Evolutionary conservation across 345 rosid species (phyloP).

Genomic region (Melaleuca quinquenervia): DNA sequence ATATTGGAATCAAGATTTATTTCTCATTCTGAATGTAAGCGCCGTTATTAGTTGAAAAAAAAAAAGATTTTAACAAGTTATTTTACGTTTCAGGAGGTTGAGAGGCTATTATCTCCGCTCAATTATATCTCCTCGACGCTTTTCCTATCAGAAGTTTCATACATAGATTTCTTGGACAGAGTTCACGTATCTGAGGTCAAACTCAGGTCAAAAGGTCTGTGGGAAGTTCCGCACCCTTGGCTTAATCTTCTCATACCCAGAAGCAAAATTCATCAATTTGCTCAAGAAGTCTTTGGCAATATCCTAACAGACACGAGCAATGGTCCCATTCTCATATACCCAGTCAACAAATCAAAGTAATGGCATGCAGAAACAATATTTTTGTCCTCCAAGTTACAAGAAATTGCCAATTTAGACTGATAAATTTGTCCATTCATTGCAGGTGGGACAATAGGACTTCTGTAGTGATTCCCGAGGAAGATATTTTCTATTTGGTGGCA

Average conservation of each 20-base stretch:
- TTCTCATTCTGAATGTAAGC: neutral
- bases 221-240: constrained; percentile 99
- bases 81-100: constrained; percentile 47
- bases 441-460: constrained; percentile 99
- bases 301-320: constrained; percentile 79
- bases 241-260: constrained; percentile 87
- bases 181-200: constrained; percentile 83
- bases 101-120: constrained; percentile 39
- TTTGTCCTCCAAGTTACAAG: neutral
- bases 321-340: constrained; percentile 90
- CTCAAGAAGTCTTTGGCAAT: constrained; percentile 62
- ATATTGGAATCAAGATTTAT: neutral
- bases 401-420: neutral
- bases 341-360: constrained; percentile 91
- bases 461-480: constrained; percentile 73
- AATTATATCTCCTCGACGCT: constrained; percentile 65
- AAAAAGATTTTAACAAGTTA: neutral
- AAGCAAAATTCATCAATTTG: constrained; percentile 58
- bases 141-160: constrained; percentile 65
- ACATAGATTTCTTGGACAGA: constrained; percentile 76
- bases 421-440: constrained; percentile 9
- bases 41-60: neutral
- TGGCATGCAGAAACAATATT: neutral
- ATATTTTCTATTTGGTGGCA: constrained; percentile 85
- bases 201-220: constrained; percentile 71